Evolutionary conservation across 768 basidiomycete species (phyloP).

Genomic region (Naematelia encephala): DNA sequence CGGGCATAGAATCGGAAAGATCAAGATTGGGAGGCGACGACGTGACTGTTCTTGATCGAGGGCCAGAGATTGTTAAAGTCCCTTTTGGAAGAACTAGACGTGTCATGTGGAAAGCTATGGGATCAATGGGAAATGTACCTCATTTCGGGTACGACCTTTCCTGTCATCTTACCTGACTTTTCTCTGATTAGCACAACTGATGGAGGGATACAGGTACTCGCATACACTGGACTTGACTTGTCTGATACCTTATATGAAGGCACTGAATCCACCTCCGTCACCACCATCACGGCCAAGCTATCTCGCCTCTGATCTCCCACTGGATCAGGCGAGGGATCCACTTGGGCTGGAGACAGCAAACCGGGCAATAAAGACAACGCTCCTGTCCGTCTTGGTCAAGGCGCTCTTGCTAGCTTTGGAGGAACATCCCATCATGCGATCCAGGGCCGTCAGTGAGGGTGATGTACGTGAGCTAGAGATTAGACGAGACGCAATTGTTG

Average conservation of each 20-base stretch:
- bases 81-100: slow-evolving; percentile 44
- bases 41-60: too few relatives aligned
- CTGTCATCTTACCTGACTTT: not conserved
- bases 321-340: slow-evolving; percentile 21
- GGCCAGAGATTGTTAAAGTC: slow-evolving; percentile 24
- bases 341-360: not conserved
- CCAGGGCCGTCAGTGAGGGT: slow-evolving; percentile 22
- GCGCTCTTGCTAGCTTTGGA: slow-evolving; percentile 36
- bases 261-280: slow-evolving; percentile 11
- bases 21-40: not conserved
- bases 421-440: slow-evolving; percentile 45
- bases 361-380: slow-evolving; percentile 29
- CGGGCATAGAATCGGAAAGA: not conserved
- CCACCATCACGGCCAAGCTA: slow-evolving; percentile 11
- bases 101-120: slow-evolving; percentile 41
- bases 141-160: slow-evolving; percentile 41
- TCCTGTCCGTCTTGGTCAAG: slow-evolving; percentile 40
- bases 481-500: slow-evolving; percentile 28
- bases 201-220: slow-evolving; percentile 26
- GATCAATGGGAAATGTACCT: slow-evolving; percentile 30
- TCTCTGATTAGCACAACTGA: not conserved
- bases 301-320: slow-evolving; percentile 36
- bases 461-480: slow-evolving; percentile 30
- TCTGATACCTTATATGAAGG: slow-evolving; percentile 35
- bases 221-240: slow-evolving; percentile 42